Evolutionary conservation across 345 rosid species (phyloP), one percentile per base, ranked within the genome.

Genomic region (Acer campestre): DNA sequence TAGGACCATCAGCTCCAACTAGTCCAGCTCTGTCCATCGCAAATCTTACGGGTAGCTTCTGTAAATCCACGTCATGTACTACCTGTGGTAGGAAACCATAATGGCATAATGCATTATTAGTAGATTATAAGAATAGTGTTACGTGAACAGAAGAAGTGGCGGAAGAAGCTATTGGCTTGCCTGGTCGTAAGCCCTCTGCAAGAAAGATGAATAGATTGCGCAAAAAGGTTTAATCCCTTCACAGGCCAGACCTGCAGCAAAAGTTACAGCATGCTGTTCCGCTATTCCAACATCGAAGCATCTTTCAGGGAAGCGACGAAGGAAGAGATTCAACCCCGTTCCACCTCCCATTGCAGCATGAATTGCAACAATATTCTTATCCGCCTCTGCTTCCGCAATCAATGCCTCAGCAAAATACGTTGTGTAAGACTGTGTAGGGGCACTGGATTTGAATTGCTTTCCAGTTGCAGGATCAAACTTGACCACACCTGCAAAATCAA

Each of bases 261-360:
- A 94, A 70, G 99, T 96, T 73, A 96, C 99, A 11, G 97, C 99
- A 51, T 96, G 99, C 80, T 96, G 99, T 80, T 96, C 99, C 0
- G 98, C 99, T 13, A 96, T 96, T 29, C 99, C 99, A 0, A 96
- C 99, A 78, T 96, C 98, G 0, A 96, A 96, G 82, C 99, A 96
- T 81, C 97, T 83, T 27, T 88, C 71, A 9, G 97, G 99, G 75
- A 92, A 96, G 6, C 93, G 97, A 20, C 94, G 93, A 61, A 86
- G 97, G 83, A 96, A 96, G 68, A 88, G 90, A 73, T 96, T 96
- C 70, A 96, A 77, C 7, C 99, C 99, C 0, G 98, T 96, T 62
- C 99, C 99, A 68, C 99, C 99, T 85, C 99, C 99, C 99, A 96
- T 96, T 35, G 99, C 99, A 68, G 99, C 98, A 86, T 96, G 99